Base-by-base conservation (phyloP, 345 rosid genomes). In the Brassica nigra region DNA sequence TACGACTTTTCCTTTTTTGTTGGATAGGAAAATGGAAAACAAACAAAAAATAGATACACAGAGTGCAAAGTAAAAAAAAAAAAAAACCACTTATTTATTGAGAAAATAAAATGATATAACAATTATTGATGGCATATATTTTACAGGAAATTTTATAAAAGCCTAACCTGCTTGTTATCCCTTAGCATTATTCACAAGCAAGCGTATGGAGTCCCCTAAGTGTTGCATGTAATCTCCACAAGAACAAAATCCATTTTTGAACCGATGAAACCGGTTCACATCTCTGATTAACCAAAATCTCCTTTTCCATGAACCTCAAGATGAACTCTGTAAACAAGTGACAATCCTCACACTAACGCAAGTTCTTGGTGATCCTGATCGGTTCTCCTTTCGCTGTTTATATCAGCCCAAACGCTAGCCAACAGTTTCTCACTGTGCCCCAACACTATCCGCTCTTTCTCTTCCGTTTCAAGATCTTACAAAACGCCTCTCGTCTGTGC, bases 361-460 rank as follows among this genome's bases (percentile, higher is more conserved):
- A 81, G 83, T 91, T 95, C 88, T 95, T 92, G 18, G 92, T 89
- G 52, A 95, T 89, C 83, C 95, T 80, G 9, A 95, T 91, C 2
- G 90, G 78, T 77, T 89, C 95, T 42, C 92, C 92, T 37, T 84
- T 82, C 8, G 83, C 74, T 18, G 89, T 78, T 76, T 91, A 90
- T 78, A 92, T 89, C 10, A 95, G 88, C 59, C 99, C 97, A 9
- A 89, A 95, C 20, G 91, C 97, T 31, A 95, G 86, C 1, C 42
- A 97, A 95, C 16, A 90, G 85, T 68, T 95, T 95, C 81, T 91
- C 97, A 6, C 94, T 91, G 71, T 92, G 99, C 9, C 97, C 97
- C 71, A 91, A 78, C 52, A 92, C 85, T n/a, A 92, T 92, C 66
- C 87, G 75, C 80, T 95, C 95, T 83, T 92, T 94, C 83, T 91